A percentile compares a stretch with the other conserved stretches of the same genome.
Conservation (phyloP, 169 alveolate genomes). For the Miamiensis avidus region DNA sequence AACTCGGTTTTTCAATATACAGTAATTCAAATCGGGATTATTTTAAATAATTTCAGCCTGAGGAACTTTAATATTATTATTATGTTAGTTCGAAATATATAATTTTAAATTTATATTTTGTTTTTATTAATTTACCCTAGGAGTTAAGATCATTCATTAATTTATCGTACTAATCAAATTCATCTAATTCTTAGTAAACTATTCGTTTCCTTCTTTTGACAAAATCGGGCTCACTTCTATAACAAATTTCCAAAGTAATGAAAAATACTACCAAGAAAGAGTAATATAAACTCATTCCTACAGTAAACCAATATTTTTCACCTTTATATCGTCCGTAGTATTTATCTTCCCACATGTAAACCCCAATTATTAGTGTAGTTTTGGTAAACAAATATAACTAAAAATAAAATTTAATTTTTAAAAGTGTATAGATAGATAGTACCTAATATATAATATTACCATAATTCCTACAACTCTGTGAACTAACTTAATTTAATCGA, state of each 20-base stretch:
- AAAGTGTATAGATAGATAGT: too few species aligned
- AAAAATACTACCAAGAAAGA: too few species aligned
- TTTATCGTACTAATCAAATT: background rate
- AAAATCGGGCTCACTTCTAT: background rate
- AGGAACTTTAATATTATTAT: background rate
- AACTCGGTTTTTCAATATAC: constrained; percentile 1
- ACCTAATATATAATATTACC: background rate
- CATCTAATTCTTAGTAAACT: background rate
- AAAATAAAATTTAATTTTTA: too few species aligned
- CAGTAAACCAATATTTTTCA: background rate
- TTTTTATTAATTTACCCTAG: background rate
- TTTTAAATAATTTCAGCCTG: background rate
- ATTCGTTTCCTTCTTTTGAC: background rate
- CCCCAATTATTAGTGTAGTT: constrained; percentile 3
- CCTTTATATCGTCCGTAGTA: background rate
- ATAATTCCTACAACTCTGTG: constrained; percentile 7
- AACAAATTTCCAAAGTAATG: background rate
- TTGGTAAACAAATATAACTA: background rate
- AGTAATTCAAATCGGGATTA: background rate
- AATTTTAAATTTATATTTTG: too few species aligned
- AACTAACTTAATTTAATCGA: background rate
- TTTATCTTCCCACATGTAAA: background rate
- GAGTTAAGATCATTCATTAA: background rate
- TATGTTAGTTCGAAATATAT: too few species aligned
- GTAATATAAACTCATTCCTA: background rate